phyloP scores from a whole-genome alignment of 2,329 filamentous ascomycete species.

The Alternaria longipes region DNA sequence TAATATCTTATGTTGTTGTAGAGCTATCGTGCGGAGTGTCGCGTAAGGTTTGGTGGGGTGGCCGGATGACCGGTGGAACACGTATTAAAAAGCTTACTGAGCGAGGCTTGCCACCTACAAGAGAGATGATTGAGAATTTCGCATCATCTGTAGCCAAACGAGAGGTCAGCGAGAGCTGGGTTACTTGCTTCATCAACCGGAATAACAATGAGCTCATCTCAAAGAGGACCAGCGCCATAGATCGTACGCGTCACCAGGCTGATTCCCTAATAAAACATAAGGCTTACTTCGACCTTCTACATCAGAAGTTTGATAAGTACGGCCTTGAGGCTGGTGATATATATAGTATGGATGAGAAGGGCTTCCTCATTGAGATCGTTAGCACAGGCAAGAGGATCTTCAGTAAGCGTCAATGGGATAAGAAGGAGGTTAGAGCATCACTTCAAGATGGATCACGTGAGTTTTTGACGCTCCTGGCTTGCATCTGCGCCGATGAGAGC shows the following conservation, averaged over 20 bases:
- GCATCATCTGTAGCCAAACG: slow-evolving; percentile 2
- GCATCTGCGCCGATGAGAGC: too few species aligned
- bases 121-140: slow-evolving; percentile 4
- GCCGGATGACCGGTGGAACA: too few species aligned
- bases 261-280: slow-evolving; percentile 12
- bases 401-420: not conserved
- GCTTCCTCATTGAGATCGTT: slow-evolving; percentile 7
- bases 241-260: slow-evolving; percentile 10
- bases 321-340: slow-evolving; percentile 11
- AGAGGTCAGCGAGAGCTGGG: slow-evolving; percentile 14
- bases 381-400: slow-evolving; percentile 16
- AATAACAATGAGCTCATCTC: slow-evolving; percentile 15
- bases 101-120: not conserved
- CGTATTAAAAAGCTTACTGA: not conserved
- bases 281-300: slow-evolving; percentile 11
- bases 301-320: slow-evolving; percentile 19
- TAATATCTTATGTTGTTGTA: too few species aligned
- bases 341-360: slow-evolving; percentile 22
- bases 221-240: slow-evolving; percentile 10
- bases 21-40: too few species aligned
- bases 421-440: slow-evolving; percentile 1
- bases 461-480: too few species aligned
- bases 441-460: slow-evolving; percentile 15
- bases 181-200: slow-evolving; percentile 16
- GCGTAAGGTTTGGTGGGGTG: too few species aligned